These are phyloP conservation scores for Rhodamnia argentea DNA, from an alignment of 345 rosid genomes.

Conservation along the genomic window DNA sequence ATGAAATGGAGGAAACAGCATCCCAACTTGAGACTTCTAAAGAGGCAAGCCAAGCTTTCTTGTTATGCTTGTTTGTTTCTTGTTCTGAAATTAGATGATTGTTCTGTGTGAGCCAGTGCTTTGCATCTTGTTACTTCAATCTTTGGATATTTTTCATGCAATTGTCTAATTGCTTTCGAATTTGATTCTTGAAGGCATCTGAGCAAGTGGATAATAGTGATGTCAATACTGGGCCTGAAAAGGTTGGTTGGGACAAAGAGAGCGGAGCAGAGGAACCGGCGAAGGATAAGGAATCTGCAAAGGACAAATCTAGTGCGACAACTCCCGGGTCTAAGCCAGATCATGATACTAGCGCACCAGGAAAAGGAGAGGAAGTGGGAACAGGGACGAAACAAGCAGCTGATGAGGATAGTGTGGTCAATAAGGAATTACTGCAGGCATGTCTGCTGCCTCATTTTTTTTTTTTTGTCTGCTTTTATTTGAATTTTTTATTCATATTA, in stretches of 20 bases:
- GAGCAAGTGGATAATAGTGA: conserved; percentile 27
- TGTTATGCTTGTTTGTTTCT: neutral
- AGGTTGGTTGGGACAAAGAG: conserved; percentile 16
- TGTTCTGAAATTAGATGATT: neutral
- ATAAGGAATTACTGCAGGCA: conserved; percentile 86
- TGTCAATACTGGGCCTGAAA: conserved; percentile 20
- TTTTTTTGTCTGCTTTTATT: neutral
- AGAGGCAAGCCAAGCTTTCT: conserved; percentile 32
- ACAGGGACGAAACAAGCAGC: conserved; percentile 14
- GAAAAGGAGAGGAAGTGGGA: conserved; percentile 20
- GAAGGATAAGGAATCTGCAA: conserved; percentile 16
- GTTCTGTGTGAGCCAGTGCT: neutral
- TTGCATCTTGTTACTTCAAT: neutral
- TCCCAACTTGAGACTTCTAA: conserved; percentile 25
- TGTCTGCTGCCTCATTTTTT: neutral
- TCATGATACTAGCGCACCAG: conserved; percentile 13
- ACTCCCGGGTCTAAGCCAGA: conserved; percentile 24
- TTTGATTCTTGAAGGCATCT: conserved; percentile 17
- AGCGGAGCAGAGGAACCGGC: conserved; percentile 12
- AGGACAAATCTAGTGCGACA: conserved; percentile 9
- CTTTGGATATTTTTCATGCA: neutral
- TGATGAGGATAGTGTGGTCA: conserved; percentile 26
- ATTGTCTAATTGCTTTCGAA: neutral
- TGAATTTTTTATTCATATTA: no score
- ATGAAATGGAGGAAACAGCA: conserved; percentile 43